Evolutionary conservation across 1,284 basidiomycete species (phyloP), one percentile per base, ranked within the genome.

Genomic region (Ceratobasidium sp.): DNA sequence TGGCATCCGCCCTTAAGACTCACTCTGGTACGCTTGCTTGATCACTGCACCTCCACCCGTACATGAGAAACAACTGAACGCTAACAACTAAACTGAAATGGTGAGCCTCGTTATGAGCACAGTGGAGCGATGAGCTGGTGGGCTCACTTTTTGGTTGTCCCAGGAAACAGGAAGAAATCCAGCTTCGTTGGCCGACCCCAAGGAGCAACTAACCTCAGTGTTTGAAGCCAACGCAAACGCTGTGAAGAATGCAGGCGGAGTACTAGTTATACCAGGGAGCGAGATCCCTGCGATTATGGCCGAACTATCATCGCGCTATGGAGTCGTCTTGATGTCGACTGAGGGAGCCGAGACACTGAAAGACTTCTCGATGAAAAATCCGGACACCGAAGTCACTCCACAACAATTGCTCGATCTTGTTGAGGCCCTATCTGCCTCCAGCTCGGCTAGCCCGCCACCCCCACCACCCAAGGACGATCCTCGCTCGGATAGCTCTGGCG

Each of bases 221-320:
- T 90, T 91, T 76, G 78, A 80, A 70, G 80, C 82, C 42, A 87
- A 90, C 74, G 83, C 86, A 14, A 77, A 82, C 60, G 82, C 83
- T 49, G 81, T 82, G 73, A 74, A 78, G 69, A 86, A 86, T 73
- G 82, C 83, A 29, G 77, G 80, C 19, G 84, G 83, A 58, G 84
- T 85, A 69, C 82, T 85, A 25, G 81, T 82, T 23, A 84, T 91
- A 71, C 87, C 88, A 14, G 88, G 83, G 41, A 81, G 84, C 72
- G 82, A 83, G n/a, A 82, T 91, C 50, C 81, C 86, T 53, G 85
- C 87, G 73, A 82, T 91, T 29, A 81, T 91, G 42, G 80, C 82
- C 39, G 79, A 83, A 27, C 87, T 88, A 73, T 83, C 85, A 2
- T 79, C 83, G 36, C 77, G 82, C 13, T 85, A 85, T 71, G 82